Evolutionary conservation across 2,329 filamentous ascomycete species (phyloP).

Genomic region (Xylariaceae sp.): DNA sequence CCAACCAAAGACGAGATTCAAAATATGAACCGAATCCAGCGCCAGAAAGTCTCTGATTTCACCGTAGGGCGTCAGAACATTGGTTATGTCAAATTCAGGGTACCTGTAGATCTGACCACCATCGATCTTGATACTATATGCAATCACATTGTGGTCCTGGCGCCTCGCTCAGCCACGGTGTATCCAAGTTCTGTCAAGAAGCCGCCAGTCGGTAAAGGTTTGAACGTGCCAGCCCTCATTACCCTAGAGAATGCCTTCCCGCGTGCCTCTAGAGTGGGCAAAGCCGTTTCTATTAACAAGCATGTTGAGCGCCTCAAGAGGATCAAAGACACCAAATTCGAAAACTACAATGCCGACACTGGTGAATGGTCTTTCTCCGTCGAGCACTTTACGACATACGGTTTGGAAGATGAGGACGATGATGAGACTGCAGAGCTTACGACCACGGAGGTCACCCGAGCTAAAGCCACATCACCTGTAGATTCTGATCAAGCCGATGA

Average conservation of each 20-base stretch:
- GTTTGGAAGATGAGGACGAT: slow-evolving; percentile 71
- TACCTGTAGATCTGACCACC: slow-evolving; percentile 73
- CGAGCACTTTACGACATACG: slow-evolving; percentile 96
- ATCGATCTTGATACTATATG: slow-evolving; percentile 77
- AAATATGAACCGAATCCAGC: slow-evolving; percentile 73
- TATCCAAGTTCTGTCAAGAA: slow-evolving; percentile 74
- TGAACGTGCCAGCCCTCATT: slow-evolving; percentile 87
- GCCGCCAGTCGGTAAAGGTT: slow-evolving; percentile 74
- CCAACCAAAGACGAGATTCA: slow-evolving; percentile 70
- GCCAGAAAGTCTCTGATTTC: slow-evolving; percentile 67
- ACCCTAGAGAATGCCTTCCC: slow-evolving; percentile 92
- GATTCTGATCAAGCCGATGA: slow-evolving; percentile 47
- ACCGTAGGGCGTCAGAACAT: slow-evolving; percentile 76
- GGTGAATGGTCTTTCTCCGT: slow-evolving; percentile 90
- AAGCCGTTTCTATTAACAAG: slow-evolving; percentile 64
- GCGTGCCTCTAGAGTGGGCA: slow-evolving; percentile 57
- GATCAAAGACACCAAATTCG: slow-evolving; percentile 74
- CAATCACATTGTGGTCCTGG: slow-evolving; percentile 68
- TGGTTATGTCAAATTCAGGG: slow-evolving; percentile 75
- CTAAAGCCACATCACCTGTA: slow-evolving; percentile 22
- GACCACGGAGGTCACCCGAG: slow-evolving; percentile 16
- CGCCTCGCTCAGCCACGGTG: slow-evolving; percentile 76
- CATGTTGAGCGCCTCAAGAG: slow-evolving; percentile 77
- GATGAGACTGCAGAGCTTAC: slow-evolving; percentile 53
- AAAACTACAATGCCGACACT: slow-evolving; percentile 70